Conservation (phyloP, 345 rosid species). For the Citrus unshiu region DNA sequence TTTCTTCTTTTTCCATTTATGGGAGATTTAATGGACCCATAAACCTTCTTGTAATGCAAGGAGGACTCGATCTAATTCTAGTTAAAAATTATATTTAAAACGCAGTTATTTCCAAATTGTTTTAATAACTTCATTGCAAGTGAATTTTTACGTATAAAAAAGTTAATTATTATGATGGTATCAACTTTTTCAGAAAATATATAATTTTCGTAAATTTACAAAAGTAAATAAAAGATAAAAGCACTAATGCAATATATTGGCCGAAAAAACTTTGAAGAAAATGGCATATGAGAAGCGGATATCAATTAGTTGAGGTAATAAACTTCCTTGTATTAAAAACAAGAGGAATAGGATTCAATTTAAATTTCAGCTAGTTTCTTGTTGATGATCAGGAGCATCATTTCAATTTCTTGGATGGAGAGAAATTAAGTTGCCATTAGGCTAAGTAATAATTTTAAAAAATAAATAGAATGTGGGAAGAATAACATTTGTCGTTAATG, state of each 20-base stretch:
- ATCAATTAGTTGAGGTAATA: no score
- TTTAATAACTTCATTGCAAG: neutral
- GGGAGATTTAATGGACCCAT: neutral
- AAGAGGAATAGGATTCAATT: no score
- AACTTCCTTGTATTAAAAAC: no score
- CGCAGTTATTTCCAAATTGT: no score
- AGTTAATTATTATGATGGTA: neutral
- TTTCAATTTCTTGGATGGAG: neutral
- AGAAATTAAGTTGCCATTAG: no score
- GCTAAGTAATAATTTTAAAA: no score
- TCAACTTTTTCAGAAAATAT: neutral
- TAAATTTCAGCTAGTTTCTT: conserved; percentile 27
- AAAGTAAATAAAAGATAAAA: neutral
- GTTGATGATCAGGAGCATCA: conserved; percentile 52
- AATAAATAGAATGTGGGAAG: no score
- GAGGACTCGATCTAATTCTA: neutral
- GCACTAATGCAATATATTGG: no score
- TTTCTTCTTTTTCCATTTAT: neutral
- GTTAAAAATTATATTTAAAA: neutral
- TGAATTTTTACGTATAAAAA: neutral
- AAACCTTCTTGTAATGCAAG: neutral
- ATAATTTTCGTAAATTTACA: neutral
- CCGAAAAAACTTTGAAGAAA: no score
- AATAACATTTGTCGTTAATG: no score
- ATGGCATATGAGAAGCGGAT: no score